Base-by-base conservation (phyloP, 2,329 filamentous ascomycete genomes). In the Microthyrium microscopicum region DNA sequence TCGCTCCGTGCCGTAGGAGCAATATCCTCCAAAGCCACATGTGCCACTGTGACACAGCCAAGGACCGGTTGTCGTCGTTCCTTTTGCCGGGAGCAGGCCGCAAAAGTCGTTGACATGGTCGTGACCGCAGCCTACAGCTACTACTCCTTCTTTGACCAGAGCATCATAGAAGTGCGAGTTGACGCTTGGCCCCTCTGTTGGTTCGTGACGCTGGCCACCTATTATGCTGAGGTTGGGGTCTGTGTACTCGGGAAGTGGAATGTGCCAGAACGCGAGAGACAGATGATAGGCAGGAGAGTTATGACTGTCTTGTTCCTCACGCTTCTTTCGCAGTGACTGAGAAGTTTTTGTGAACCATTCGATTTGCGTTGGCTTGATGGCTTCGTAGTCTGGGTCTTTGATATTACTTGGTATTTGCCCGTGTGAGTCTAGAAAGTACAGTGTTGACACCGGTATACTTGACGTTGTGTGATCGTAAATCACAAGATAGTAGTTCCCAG, bases 41-140 rank as follows among this genome's bases (percentile, higher is more conserved):
- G 80, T 89, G 20, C 89, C 89, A 6, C 76, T 87, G 54, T 95
- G 95, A 61, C 89, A 98, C 85, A 95, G 93, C 89, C 89, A 98
- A 18, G 28, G 28, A 17, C 28, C 3, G 95, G 60, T 18, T 76
- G 12, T 11, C 12, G 28, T 15, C 66, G 56, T 30, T 67, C 49
- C 21, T 60, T n/a, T 8, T 67, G 74, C 6, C 13, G 28, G 28
- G 8, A 30, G 28, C 1, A 94, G 66, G 41, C 80, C 76, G 54
- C 89, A 98, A 54, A 94, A 95, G 50, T 95, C 89, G 51, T 98
- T 98, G 43, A 80, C 87, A 50, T 98, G 89, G 49, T 98, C 89
- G 52, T 95, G 87, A 51, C 87, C 87, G 49, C 82, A 91, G 46
- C 81, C 87, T 41, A 92, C 81, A 59, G 89, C 77, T 37, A 84